Evolutionary conservation across 352 stramenopile species (phyloP).

Genomic region (Blastocystis sp.): DNA sequence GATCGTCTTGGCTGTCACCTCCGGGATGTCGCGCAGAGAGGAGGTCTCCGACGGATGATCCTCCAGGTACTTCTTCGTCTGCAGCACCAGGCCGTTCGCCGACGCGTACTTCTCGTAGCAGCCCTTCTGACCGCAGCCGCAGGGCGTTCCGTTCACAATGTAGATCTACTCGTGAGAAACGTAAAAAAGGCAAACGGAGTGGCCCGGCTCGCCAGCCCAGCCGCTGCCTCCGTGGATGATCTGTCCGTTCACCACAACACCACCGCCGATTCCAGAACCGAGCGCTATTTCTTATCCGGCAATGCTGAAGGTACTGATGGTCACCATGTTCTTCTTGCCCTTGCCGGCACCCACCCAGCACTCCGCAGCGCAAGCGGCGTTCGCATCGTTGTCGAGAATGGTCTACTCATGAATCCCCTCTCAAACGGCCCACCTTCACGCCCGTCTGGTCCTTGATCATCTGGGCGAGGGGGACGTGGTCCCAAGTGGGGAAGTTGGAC

Average conservation of each 20-base stretch:
- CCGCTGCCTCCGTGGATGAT: slow-evolving; percentile 57
- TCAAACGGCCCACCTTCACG: not conserved
- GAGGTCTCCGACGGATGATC: not conserved
- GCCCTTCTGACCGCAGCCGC: slow-evolving; percentile 45
- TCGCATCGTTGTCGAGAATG: slow-evolving; percentile 50
- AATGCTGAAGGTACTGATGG: not conserved
- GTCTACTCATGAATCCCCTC: not conserved
- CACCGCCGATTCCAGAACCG: slow-evolving; percentile 38
- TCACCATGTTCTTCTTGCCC: slow-evolving; percentile 45
- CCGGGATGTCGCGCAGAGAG: not conserved
- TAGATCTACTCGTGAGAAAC: slow-evolving; percentile 15
- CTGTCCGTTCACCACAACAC: slow-evolving; percentile 39
- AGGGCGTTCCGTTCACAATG: slow-evolving; percentile 38
- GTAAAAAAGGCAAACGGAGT: not conserved
- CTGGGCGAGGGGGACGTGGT: slow-evolving; percentile 56
- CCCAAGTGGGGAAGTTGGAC: slow-evolving; percentile 61
- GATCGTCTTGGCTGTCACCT: slow-evolving; percentile 41
- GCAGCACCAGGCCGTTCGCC: slow-evolving; percentile 23
- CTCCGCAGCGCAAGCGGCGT: slow-evolving; percentile 30
- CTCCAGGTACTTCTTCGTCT: slow-evolving; percentile 11
- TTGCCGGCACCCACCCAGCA: slow-evolving; percentile 42
- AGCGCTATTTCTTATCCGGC: slow-evolving; percentile 5
- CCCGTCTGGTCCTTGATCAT: slow-evolving; percentile 31
- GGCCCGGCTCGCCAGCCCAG: slow-evolving; percentile 51
- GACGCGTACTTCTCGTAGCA: slow-evolving; percentile 60